Conservation (phyloP, 371 early-diverging fungal species). For the Circinella umbellata region DNA sequence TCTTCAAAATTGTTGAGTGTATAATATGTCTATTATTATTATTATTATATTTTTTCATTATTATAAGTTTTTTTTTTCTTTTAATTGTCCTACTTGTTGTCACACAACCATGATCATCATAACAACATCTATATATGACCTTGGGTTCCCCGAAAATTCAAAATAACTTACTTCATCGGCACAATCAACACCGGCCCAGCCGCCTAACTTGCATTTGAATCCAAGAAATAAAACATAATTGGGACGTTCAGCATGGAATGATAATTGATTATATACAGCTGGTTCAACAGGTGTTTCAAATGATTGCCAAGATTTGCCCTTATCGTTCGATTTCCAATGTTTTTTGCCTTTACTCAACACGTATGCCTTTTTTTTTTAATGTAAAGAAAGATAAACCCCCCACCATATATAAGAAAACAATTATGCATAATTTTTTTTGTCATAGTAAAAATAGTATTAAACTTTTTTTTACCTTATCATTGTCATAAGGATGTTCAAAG, state of each 20-base stretch:
- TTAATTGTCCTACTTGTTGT: too few species aligned
- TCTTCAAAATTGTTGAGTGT: constrained; percentile 71
- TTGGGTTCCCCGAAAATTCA: not conserved
- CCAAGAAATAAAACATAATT: constrained; percentile 65
- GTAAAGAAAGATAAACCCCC: too few species aligned
- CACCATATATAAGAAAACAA: too few species aligned
- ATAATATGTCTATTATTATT: constrained; percentile 57
- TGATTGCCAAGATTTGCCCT: constrained; percentile 66
- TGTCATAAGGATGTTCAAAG: constrained; percentile 64
- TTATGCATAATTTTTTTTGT: too few species aligned
- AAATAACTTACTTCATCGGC: constrained; percentile 52
- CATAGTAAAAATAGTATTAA: not conserved
- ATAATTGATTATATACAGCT: constrained; percentile 41
- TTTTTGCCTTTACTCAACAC: constrained; percentile 56
- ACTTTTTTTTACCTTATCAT: constrained; percentile 46
- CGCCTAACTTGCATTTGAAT: constrained; percentile 49
- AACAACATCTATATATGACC: not conserved
- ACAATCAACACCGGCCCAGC: constrained; percentile 52
- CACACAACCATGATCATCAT: too few species aligned
- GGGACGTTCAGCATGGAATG: constrained; percentile 72
- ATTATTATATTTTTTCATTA: too few species aligned
- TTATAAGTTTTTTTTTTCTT: too few species aligned
- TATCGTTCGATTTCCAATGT: constrained; percentile 73
- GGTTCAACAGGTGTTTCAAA: constrained; percentile 62
- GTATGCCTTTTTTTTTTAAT: too few species aligned